Evolutionary conservation across 257 asterid species (phyloP), one percentile per base, ranked within the genome.

Genomic region (Rauvolfia tetraphylla): DNA sequence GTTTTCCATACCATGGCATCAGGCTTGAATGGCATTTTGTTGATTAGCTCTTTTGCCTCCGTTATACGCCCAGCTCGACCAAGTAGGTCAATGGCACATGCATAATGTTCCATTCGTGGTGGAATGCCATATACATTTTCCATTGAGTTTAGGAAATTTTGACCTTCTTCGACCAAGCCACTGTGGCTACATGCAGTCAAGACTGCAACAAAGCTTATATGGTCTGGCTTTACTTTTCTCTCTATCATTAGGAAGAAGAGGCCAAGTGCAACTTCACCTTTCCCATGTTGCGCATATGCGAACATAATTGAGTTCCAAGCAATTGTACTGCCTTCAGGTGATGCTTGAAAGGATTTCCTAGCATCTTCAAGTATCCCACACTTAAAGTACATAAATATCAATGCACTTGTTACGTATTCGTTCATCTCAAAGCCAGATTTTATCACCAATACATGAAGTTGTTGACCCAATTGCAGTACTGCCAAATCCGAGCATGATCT

Each of bases 401-500:
- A n/a, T n/a, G n/a, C n/a, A n/a, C n/a, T n/a, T n/a, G n/a, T n/a
- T n/a, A n/a, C 92, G n/a, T 81, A 89, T 79, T 88, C 95, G 74
- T 88, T 85, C 53, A 77, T 74, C 75, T 90, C 89, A 7, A 85
- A 83, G 13, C 96, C 89, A 17, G 84, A 85, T 82, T 90, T 90
- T 20, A 91, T 65, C 25, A 85, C 91, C 79, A 85, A 73, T 67
- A 84, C 87, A 75, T 93, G 98, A 83, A 89, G 75, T 76, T 91
- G 96, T 75, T 65, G 88, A 83, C 97, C 98, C 56, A 90, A 76
- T 18, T 76, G 84, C 75, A 88, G 88, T n/a, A 87, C 87, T 56
- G 98, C 96, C 85, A 93, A 83, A 82, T 93, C 97, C 13, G 98
- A 93, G 86, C 96, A 90, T 61, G 95, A 88, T 83, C 87, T 90